phyloP scores from a whole-genome alignment of 2,329 filamentous ascomycete species.

The Endoconidiophora laricicola region DNA sequence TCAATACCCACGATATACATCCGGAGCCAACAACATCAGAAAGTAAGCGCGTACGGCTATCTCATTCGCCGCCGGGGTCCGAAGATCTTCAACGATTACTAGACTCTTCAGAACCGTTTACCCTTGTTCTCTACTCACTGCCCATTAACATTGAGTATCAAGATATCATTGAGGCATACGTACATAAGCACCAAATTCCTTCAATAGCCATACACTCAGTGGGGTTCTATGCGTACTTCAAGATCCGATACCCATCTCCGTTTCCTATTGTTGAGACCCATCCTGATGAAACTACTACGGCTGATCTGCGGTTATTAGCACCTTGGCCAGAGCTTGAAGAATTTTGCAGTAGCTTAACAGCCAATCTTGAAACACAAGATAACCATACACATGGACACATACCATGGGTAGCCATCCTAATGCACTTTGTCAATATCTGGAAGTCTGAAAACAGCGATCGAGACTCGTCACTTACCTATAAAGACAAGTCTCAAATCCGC shows the following conservation, averaged over 20 bases:
- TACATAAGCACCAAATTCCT: slow-evolving; percentile 45
- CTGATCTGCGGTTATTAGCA: slow-evolving; percentile 66
- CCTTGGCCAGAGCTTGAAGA: slow-evolving; percentile 71
- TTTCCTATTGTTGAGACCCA: slow-evolving; percentile 95
- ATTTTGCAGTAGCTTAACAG: slow-evolving; percentile 51
- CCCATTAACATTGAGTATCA: slow-evolving; percentile 31
- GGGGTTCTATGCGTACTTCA: slow-evolving; percentile 84
- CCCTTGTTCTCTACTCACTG: slow-evolving; percentile 37
- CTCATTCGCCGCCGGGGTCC: slow-evolving; percentile 11
- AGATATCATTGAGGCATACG: slow-evolving; percentile 30
- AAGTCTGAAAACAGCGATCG: slow-evolving; percentile 45
- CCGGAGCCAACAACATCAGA: background rate
- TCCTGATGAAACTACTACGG: slow-evolving; percentile 68
- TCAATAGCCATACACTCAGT: slow-evolving; percentile 72
- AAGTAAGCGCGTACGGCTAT: slow-evolving; percentile 9
- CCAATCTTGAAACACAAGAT: slow-evolving; percentile 50
- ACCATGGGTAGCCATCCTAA: slow-evolving; percentile 67
- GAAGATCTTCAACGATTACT: slow-evolving; percentile 25
- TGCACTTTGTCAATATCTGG: slow-evolving; percentile 74
- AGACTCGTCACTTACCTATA: slow-evolving; percentile 47
- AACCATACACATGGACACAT: slow-evolving; percentile 81
- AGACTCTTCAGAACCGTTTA: slow-evolving; percentile 26
- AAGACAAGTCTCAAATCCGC: slow-evolving; percentile 74
- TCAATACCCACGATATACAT: slow-evolving; percentile 21
- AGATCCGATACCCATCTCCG: slow-evolving; percentile 55